A percentile compares a stretch with the other conserved stretches of the same genome.
Conservation (phyloP, 2,329 filamentous ascomycete species). For the Coleophoma cylindrospora region DNA sequence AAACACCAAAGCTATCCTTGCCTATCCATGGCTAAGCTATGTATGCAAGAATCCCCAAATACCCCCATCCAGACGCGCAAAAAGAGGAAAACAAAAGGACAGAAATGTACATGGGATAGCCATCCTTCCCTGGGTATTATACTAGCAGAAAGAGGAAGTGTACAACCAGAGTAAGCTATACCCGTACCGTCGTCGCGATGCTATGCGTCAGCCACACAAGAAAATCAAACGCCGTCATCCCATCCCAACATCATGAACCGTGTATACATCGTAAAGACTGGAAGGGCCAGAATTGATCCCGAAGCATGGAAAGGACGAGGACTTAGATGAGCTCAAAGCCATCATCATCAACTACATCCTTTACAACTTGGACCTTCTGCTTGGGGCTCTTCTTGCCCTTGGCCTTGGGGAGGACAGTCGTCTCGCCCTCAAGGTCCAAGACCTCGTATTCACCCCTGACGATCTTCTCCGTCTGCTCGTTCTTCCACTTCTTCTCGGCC, state of each 20-base stretch:
- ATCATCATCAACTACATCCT: conserved; percentile 18
- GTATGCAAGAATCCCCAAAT: not conserved
- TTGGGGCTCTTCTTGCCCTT: conserved; percentile 24
- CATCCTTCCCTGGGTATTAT: conserved; percentile 19
- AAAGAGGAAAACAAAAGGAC: not conserved
- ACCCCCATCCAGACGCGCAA: not conserved
- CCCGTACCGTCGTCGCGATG: conserved; percentile 6
- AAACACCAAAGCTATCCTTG: not conserved
- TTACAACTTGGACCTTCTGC: conserved; percentile 11
- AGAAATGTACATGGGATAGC: conserved; percentile 7
- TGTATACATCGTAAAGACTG: not conserved
- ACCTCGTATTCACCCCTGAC: conserved; percentile 27
- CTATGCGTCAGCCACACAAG: conserved; percentile 7
- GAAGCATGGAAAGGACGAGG: not conserved
- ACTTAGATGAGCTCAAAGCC: conserved; percentile 26
- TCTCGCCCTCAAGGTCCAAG: conserved; percentile 25
- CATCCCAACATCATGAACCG: not conserved
- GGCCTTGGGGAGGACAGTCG: conserved; percentile 11
- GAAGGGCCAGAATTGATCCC: not conserved
- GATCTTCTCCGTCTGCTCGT: conserved; percentile 26
- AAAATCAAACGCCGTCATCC: conserved; percentile 7
- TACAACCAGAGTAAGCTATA: conserved; percentile 18
- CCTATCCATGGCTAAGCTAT: conserved; percentile 1
- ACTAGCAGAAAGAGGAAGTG: not conserved
- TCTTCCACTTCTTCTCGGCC: conserved; percentile 25